These are phyloP conservation scores for Phoenix roebelenii DNA, from an alignment of 176 grass and related monocot species.

Conservation along the genomic window DNA sequence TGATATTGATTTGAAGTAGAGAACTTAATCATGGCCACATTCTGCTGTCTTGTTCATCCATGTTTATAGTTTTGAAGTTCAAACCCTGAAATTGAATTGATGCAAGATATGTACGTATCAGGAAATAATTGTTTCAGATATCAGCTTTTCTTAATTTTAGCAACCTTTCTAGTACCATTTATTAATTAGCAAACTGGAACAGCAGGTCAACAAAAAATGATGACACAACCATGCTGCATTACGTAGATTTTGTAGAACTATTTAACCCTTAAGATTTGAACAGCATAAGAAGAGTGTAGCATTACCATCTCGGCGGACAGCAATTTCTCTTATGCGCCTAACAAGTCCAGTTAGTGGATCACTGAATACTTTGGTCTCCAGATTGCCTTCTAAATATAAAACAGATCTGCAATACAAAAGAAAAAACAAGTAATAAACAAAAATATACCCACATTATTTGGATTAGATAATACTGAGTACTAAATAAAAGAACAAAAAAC, in stretches of 20 bases:
- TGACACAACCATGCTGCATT: neutral
- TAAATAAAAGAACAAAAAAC: no score
- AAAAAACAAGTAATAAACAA: conserved; percentile 2
- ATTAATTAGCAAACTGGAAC: no score
- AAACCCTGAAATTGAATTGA: no score
- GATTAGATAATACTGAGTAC: no score
- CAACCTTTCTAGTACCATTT: no score
- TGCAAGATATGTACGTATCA: neutral
- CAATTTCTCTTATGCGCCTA: conserved; percentile 93
- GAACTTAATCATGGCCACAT: no score
- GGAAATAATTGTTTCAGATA: no score
- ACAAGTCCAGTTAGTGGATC: conserved; percentile 78
- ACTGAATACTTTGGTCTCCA: conserved; percentile 82
- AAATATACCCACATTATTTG: neutral
- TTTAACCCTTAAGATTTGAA: neutral
- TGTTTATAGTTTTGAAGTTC: no score
- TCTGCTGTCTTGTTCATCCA: no score
- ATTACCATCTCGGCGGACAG: conserved; percentile 65
- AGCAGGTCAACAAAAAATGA: neutral
- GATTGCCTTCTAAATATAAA: conserved; percentile 91
- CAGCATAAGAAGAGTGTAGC: conserved; percentile 5
- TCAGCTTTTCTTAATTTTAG: no score
- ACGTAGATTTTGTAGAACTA: neutral
- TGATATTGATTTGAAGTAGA: no score
- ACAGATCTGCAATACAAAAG: conserved; percentile 40